Base-by-base conservation (phyloP, 768 basidiomycete genomes). In the Pleurotus eryngii region DNA sequence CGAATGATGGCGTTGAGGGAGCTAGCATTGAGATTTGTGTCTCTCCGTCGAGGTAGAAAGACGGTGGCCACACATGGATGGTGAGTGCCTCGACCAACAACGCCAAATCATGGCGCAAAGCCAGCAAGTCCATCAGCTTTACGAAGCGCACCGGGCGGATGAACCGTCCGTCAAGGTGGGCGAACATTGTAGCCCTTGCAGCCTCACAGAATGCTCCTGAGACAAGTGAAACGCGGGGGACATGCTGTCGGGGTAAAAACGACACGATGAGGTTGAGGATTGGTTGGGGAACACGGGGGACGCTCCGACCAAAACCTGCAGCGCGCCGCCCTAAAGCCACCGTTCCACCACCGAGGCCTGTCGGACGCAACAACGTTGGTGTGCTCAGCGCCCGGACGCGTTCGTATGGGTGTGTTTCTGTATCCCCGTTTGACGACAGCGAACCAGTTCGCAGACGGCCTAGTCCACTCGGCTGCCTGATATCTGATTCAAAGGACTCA, bases 51-150 rank as follows among this genome's bases (percentile, higher is more conserved):
- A 54, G n/a, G 39, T 54, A 64, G 59, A 75, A 77, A 59, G 74
- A 78, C 2, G 68, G 53, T 0, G 80, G 78, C 80, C 80, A 81
- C 30, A 62, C 62, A 18, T 70, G 70, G 59, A 78, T 79, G 35
- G 71, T 63, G 50, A 81, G 72, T 3, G 67, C 67, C 26, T 67
- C 69, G 9, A 76, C 75, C 15, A 76, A 61, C 26, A 75, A 76
- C 18, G 76, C 72, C 30, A 80, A 61, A 43, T 79, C 76, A 39
- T 63, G 65, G 51, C 76, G 69, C 43, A 72, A 71, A 4, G 74
- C 73, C 8, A 81, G 65, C 1, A 75, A 57, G 0, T 66, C 68
- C 39, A 75, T 64, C 15, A 81, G 66, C 39, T 61, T 65, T 60
- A 76, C 73, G 17, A 74, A 57, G 49, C 71, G 70, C 0, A 35